phyloP scores from a whole-genome alignment of 257 asterid genomes.

The Nicotiana tomentosiformis region DNA sequence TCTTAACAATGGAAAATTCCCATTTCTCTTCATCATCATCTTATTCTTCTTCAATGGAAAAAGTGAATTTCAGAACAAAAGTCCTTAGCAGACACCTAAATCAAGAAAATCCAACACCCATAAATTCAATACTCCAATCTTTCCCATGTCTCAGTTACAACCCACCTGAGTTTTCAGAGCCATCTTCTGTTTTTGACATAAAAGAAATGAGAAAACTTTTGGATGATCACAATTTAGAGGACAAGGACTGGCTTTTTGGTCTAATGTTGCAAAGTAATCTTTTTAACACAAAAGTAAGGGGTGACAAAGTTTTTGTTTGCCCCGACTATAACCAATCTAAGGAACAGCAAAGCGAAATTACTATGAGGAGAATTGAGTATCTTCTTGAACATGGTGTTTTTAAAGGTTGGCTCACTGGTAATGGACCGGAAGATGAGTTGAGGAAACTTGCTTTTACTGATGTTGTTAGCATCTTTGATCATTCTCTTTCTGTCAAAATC shows the following conservation, averaged over 20 bases:
- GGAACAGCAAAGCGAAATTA: constrained; percentile 97
- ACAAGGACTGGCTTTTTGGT: constrained; percentile 80
- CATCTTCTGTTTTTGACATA: constrained; percentile 41
- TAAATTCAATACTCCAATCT: constrained; percentile 19
- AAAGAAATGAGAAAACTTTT: constrained; percentile 62
- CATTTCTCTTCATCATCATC: background rate
- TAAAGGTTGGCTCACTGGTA: constrained; percentile 70
- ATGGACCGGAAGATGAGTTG: constrained; percentile 72
- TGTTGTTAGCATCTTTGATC: constrained; percentile 68
- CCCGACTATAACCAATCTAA: constrained; percentile 92
- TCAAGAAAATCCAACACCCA: constrained; percentile 15
- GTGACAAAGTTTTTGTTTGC: constrained; percentile 65
- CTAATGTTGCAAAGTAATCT: constrained; percentile 66
- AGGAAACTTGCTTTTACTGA: constrained; percentile 82
- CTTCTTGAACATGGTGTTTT: constrained; percentile 77
- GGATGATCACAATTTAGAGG: constrained; percentile 80
- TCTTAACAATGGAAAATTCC: background rate
- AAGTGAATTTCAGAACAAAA: constrained; percentile 57
- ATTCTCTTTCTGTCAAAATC: constrained; percentile 76
- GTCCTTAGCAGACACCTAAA: constrained; percentile 58
- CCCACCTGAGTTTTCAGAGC: constrained; percentile 71
- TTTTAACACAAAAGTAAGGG: constrained; percentile 61
- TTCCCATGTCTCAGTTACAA: constrained; percentile 70
- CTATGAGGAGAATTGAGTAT: constrained; percentile 79
- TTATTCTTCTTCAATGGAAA: constrained; percentile 43